Conservation (phyloP, 805 yeast species). For the Saturnispora sekii region DNA sequence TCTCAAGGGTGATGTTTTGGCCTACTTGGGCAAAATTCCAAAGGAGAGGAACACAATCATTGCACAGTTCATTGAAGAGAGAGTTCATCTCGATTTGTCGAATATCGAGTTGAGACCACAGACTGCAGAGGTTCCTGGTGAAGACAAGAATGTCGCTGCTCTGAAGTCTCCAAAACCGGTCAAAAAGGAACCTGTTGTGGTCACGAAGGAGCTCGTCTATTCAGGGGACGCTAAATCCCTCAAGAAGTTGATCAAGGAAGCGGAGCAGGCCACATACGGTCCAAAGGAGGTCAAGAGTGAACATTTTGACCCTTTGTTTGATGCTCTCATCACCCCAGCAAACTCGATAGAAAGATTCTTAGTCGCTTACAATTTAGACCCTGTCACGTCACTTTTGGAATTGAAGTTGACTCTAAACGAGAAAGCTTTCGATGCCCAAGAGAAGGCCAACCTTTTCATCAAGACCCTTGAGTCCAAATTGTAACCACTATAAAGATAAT, state of each 20-base stretch:
- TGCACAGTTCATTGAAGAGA: constrained; percentile 44
- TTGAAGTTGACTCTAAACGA: constrained; percentile 30
- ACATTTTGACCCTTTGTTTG: constrained; percentile 50
- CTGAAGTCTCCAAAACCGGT: constrained; percentile 19
- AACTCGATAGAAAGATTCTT: constrained; percentile 35
- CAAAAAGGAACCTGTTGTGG: constrained; percentile 24
- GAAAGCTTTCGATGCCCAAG: constrained; percentile 36
- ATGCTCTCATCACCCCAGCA: constrained; percentile 42
- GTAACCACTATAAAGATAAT: neutral
- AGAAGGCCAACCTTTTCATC: constrained; percentile 33
- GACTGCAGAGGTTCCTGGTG: constrained; percentile 3
- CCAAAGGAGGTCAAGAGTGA: constrained; percentile 27
- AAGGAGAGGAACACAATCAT: constrained; percentile 43
- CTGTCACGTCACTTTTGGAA: constrained; percentile 23
- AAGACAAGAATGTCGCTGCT: constrained; percentile 4
- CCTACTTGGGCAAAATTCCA: constrained; percentile 66
- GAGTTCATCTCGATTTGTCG: constrained; percentile 61
- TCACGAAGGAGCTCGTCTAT: constrained; percentile 1
- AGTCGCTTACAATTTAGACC: constrained; percentile 21
- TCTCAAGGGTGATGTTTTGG: constrained; percentile 85
- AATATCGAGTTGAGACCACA: constrained; percentile 40
- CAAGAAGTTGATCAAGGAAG: constrained; percentile 34
- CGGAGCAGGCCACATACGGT: constrained; percentile 36
- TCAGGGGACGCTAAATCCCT: constrained; percentile 24
- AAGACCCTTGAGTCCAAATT: constrained; percentile 9